These are phyloP conservation scores for Quillaja saponaria DNA, from an alignment of 306 rosid species.

Conservation along the genomic window DNA sequence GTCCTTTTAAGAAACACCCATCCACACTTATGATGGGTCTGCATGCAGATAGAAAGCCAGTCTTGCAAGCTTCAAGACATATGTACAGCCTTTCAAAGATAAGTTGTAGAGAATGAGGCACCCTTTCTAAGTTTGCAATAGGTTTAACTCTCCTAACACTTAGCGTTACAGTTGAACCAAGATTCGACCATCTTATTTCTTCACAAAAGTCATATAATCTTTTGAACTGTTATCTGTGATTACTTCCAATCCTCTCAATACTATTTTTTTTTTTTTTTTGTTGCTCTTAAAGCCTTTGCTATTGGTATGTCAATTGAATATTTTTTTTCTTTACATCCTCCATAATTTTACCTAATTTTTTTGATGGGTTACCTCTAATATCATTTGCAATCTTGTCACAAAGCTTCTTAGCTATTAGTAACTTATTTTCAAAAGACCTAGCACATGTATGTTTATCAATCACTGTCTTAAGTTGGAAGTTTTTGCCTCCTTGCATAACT, in stretches of 20 bases:
- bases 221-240: no score
- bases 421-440: no score
- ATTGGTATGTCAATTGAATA: not conserved
- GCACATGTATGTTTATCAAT: not conserved
- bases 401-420: no score
- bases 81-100: not conserved
- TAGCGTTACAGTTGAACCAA: not conserved
- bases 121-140: not conserved
- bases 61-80: not conserved
- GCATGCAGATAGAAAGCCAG: not conserved
- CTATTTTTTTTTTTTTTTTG: no score
- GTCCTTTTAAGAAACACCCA: not conserved
- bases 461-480: not conserved
- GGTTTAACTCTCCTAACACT: not conserved
- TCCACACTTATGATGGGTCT: not conserved
- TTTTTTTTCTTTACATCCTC: not conserved
- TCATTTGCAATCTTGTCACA: no score
- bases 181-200: not conserved
- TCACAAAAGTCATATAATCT: not conserved
- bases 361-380: not conserved
- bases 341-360: not conserved
- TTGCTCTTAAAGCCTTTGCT: not conserved
- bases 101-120: not conserved
- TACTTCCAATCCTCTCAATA: not conserved
- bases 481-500: not conserved